phyloP scores from a whole-genome alignment of 2,329 filamentous ascomycete genomes.

The Geosmithia morbida region DNA sequence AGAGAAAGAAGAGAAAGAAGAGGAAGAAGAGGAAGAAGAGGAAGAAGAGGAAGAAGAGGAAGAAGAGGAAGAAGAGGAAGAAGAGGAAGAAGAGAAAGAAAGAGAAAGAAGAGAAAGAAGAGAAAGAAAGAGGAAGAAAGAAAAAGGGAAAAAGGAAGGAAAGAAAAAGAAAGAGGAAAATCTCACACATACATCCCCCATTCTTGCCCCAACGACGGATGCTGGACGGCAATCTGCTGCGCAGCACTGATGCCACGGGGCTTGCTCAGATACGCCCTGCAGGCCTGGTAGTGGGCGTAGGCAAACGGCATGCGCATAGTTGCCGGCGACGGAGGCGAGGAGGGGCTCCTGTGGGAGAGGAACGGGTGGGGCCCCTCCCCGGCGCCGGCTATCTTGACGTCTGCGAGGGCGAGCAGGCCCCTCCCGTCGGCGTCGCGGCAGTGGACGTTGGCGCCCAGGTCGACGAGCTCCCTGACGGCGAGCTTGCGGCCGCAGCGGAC shows the following conservation, averaged over 20 bases:
- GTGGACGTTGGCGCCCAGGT: slow-evolving; percentile 31
- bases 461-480: slow-evolving; percentile 29
- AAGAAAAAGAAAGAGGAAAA: neutral
- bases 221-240: slow-evolving; percentile 16
- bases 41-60: too few relatives aligned
- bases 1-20: too few relatives aligned
- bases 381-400: slow-evolving; percentile 20
- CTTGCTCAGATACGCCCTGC: slow-evolving; percentile 25
- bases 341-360: too few relatives aligned
- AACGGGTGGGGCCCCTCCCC: slow-evolving; percentile 8
- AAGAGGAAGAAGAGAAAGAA: too few relatives aligned
- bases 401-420: slow-evolving; percentile 30
- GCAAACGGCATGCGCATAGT: neutral
- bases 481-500: slow-evolving; percentile 37
- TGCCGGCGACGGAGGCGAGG: too few relatives aligned
- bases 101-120: too few relatives aligned
- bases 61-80: too few relatives aligned
- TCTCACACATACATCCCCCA: slow-evolving; percentile 11
- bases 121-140: too few relatives aligned
- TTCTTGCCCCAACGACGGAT: slow-evolving; percentile 17
- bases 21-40: too few relatives aligned
- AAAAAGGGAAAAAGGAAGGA: neutral
- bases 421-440: slow-evolving; percentile 27
- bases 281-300: slow-evolving; percentile 29
- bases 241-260: too few relatives aligned